Base-by-base conservation (phyloP, 2,329 filamentous ascomycete species). In the Beauveria scarabaeidicola region DNA sequence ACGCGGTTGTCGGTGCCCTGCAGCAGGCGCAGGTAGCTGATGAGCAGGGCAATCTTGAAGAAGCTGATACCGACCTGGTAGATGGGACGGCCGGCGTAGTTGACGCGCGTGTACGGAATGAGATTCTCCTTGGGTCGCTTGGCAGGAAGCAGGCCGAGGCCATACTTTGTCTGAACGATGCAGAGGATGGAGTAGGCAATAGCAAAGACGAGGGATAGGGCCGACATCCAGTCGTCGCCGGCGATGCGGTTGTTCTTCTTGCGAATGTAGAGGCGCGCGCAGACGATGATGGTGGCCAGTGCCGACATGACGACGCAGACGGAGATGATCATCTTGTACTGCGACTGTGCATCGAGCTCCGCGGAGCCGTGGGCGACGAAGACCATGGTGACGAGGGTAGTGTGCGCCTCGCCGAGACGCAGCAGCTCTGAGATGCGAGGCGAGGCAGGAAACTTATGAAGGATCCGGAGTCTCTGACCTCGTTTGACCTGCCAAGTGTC, bases 41-140 rank as follows among this genome's bases (percentile, higher is more conserved):
- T 75, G 60, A 80, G 70, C 2, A 82, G 70, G 0, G 80, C 78
- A 29, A 81, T 75, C 65, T 83, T 83, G 74, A 83, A 83, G 60
- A 80, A 80, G 61, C 77, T 78, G 66, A 83, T 80, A 41, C 80
- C 80, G 8, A 81, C 53, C 62, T 82, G 79, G 61, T 83, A 83
- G 48, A 82, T 75, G 0, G 80, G 80, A 3, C 80, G 74, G 2
- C 79, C 80, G 5, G 77, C 77, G 63, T 75, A 82, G 66, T 83
- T 83, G 65, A 80, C 69, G 58, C 78, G 66, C 0, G 76, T 78
- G 65, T 81, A 82, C 0, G 69, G 69, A 5, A 75, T 61, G 0
- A 79, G 64, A 47, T 78, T 74, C n/a, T 63, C 67, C n/a, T 70
- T 64, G 0, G 80, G 80, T 0, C 80, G 74, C 5, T 71, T 61